phyloP scores from a whole-genome alignment of 495 filamentous ascomycete genomes.

The Staphylotrichum tortipilum region DNA sequence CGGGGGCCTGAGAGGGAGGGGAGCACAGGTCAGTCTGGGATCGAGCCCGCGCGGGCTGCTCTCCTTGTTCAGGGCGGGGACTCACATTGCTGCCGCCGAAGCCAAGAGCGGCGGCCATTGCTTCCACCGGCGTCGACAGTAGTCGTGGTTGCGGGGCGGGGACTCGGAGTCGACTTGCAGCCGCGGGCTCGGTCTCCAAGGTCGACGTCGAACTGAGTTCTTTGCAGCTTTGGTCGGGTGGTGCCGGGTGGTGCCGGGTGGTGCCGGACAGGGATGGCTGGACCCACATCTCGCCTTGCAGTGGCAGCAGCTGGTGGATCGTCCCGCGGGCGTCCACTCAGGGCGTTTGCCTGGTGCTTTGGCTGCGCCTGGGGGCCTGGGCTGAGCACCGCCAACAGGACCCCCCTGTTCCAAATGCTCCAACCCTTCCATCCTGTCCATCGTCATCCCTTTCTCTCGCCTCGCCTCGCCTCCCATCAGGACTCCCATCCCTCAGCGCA shows the following conservation, averaged over 20 bases:
- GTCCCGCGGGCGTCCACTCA: too few relatives aligned
- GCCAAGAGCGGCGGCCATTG: constrained; percentile 14
- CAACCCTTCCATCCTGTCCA: too few relatives aligned
- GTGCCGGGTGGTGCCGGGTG: constrained; percentile 3
- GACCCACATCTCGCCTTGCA: too few relatives aligned
- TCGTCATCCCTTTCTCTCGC: constrained; percentile 1
- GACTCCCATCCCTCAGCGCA: background rate
- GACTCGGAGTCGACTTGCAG: background rate
- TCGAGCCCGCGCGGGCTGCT: too few relatives aligned
- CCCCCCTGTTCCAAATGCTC: too few relatives aligned
- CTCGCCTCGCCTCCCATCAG: too few relatives aligned
- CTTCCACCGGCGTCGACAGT: background rate
- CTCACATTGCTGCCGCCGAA: constrained; percentile 17
- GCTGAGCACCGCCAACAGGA: too few relatives aligned
- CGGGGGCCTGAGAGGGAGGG: background rate
- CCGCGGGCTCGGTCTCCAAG: too few relatives aligned
- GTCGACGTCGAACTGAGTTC: constrained; percentile 1
- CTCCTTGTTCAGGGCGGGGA: too few relatives aligned
- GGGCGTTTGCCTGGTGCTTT: too few relatives aligned
- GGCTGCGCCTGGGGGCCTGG: too few relatives aligned
- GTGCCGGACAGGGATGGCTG: background rate
- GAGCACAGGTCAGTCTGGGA: background rate
- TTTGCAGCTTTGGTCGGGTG: constrained; percentile 3
- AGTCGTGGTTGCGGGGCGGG: background rate
- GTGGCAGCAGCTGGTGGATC: too few relatives aligned